Conservation (phyloP, 306 rosid species). For the Pyrus communis region DNA sequence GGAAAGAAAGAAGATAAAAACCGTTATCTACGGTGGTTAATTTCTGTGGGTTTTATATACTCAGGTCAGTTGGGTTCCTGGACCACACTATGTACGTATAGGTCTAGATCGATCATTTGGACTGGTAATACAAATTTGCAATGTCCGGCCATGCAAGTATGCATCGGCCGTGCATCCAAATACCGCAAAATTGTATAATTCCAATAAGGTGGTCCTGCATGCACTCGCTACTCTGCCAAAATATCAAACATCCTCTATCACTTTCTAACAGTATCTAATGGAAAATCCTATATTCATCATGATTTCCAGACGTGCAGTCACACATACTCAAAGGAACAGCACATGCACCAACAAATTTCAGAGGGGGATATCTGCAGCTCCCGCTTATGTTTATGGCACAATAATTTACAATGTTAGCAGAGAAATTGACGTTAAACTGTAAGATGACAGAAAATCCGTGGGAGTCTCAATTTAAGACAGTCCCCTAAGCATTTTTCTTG, state of each 20-base stretch:
- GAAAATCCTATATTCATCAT: neutral
- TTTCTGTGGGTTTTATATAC: neutral
- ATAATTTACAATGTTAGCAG: no score
- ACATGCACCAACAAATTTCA: neutral
- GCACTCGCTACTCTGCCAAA: neutral
- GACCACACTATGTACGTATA: constrained; percentile 44
- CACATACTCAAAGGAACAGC: neutral
- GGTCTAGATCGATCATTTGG: constrained; percentile 22
- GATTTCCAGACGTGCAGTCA: neutral
- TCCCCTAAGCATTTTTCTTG: neutral
- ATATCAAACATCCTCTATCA: neutral
- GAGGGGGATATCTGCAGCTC: neutral
- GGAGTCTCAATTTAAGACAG: no score
- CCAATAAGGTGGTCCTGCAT: constrained; percentile 13
- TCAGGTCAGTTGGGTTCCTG: constrained; percentile 11
- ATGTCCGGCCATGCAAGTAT: constrained; percentile 37
- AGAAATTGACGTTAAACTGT: no score
- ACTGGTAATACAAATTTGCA: constrained; percentile 14
- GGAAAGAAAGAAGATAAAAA: no score
- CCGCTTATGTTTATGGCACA: neutral
- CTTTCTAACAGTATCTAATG: neutral
- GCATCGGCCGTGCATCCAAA: constrained; percentile 31
- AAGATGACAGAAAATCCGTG: no score
- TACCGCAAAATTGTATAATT: constrained; percentile 27
- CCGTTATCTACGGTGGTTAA: no score